Conservation (phyloP, 1,284 basidiomycete genomes). For the Sanguinoderma infundibulare region DNA sequence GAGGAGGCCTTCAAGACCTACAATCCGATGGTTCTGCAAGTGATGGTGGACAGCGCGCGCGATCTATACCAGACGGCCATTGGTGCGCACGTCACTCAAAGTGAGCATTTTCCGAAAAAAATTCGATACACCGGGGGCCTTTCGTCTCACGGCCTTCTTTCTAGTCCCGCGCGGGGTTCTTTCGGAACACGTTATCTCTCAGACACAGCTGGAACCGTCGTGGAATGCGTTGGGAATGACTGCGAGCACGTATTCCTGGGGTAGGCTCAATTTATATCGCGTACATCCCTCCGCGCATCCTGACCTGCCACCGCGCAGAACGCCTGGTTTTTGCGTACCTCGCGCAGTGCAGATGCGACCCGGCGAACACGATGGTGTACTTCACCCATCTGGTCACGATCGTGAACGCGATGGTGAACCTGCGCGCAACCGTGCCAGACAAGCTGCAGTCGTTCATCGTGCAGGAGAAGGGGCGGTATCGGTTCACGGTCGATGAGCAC, state of each 20-base stretch:
- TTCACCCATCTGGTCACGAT: constrained; percentile 62
- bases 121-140: constrained; percentile 33
- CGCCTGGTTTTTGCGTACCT: constrained; percentile 76
- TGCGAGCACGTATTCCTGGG: constrained; percentile 61
- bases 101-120: constrained; percentile 54
- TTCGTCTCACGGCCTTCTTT: not conserved
- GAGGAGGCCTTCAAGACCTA: constrained; percentile 27
- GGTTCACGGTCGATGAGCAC: constrained; percentile 43
- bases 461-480: constrained; percentile 62
- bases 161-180: constrained; percentile 58
- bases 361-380: constrained; percentile 60
- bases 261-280: constrained; percentile 44
- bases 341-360: constrained; percentile 80
- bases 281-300: not conserved
- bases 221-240: constrained; percentile 66
- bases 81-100: constrained; percentile 77
- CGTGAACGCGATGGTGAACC: constrained; percentile 49
- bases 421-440: constrained; percentile 45
- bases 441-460: constrained; percentile 59
- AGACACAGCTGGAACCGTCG: constrained; percentile 43
- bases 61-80: constrained; percentile 73
- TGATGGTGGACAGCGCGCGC: constrained; percentile 61
- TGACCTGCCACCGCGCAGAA: constrained; percentile 44
- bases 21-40: constrained; percentile 28
- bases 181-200: constrained; percentile 42